Conservation (phyloP, 2,329 filamentous ascomycete species). For the Verruconis gallopava region DNA sequence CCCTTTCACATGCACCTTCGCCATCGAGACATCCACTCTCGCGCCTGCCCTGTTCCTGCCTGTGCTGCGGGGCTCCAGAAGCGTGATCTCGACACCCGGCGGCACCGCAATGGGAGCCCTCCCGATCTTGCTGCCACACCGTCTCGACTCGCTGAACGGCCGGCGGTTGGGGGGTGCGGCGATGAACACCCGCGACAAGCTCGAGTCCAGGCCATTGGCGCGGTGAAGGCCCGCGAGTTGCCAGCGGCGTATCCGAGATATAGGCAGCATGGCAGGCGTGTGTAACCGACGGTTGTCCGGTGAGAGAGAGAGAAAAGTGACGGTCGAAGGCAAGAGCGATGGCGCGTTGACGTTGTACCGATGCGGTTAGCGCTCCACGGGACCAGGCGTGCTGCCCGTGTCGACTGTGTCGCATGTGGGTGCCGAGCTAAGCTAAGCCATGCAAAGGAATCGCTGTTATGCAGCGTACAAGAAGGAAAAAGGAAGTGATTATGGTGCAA, state of each 20-base stretch:
- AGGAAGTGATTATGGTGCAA: too few relatives aligned
- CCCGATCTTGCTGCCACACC: slow-evolving; percentile 68
- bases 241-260: slow-evolving; percentile 2
- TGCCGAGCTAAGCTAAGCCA: too few relatives aligned
- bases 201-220: too few relatives aligned
- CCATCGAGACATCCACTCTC: slow-evolving; percentile 34
- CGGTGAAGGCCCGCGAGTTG: too few relatives aligned
- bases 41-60: slow-evolving; percentile 46
- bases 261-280: slow-evolving; percentile 6
- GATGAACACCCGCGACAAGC: background rate
- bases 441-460: too few relatives aligned
- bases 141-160: background rate
- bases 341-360: background rate
- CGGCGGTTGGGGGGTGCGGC: background rate
- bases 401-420: too few relatives aligned
- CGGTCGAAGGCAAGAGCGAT: background rate
- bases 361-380: too few relatives aligned
- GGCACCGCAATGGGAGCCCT: slow-evolving; percentile 41
- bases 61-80: slow-evolving; percentile 51
- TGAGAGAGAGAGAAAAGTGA: background rate
- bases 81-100: slow-evolving; percentile 52
- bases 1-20: slow-evolving; percentile 63
- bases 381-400: too few relatives aligned
- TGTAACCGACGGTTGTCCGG: background rate
- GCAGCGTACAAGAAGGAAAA: too few relatives aligned